These are phyloP conservation scores for Gynandropsis gynandra DNA, from an alignment of 345 rosid species.

Conservation along the genomic window DNA sequence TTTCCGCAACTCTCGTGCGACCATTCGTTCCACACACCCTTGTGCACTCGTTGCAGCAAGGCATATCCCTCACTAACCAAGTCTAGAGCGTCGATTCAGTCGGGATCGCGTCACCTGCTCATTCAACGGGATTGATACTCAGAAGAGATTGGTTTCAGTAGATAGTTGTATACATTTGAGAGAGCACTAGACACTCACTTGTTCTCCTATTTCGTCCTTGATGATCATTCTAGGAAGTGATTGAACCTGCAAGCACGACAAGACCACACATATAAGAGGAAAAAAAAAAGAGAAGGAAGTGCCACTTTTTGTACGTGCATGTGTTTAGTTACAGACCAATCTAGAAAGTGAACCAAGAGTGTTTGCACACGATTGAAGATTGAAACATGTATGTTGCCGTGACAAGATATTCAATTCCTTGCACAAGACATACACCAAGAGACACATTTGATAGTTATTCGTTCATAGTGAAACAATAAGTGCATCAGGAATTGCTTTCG, in stretches of 20 bases:
- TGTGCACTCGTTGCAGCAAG: too few relatives aligned
- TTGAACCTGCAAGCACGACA: constrained; percentile 65
- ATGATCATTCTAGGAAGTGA: constrained; percentile 97
- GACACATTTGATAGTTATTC: constrained; percentile 3
- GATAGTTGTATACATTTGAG: constrained; percentile 2
- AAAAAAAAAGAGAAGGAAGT: constrained; percentile 2
- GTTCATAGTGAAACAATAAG: too few relatives aligned
- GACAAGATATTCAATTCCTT: constrained; percentile 92
- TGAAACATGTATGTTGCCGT: constrained; percentile 74
- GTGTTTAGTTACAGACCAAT: constrained; percentile 46
- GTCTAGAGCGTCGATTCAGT: too few relatives aligned
- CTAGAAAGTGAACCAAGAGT: constrained; percentile 87
- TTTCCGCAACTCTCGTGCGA: too few relatives aligned
- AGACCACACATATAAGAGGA: constrained; percentile 13
- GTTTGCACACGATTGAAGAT: constrained; percentile 82
- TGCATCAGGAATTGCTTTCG: too few relatives aligned
- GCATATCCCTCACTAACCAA: too few relatives aligned
- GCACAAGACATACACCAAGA: constrained; percentile 15
- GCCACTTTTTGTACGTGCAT: neutral
- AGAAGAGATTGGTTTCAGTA: constrained; percentile 8
- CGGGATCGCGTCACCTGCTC: constrained; percentile 73
- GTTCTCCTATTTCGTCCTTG: constrained; percentile 92
- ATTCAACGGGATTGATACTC: constrained; percentile 3
- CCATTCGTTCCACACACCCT: too few relatives aligned
- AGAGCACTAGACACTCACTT: constrained; percentile 38